Evolutionary conservation across 768 basidiomycete genomes (phyloP).

Genomic region (Astraeus odoratus): DNA sequence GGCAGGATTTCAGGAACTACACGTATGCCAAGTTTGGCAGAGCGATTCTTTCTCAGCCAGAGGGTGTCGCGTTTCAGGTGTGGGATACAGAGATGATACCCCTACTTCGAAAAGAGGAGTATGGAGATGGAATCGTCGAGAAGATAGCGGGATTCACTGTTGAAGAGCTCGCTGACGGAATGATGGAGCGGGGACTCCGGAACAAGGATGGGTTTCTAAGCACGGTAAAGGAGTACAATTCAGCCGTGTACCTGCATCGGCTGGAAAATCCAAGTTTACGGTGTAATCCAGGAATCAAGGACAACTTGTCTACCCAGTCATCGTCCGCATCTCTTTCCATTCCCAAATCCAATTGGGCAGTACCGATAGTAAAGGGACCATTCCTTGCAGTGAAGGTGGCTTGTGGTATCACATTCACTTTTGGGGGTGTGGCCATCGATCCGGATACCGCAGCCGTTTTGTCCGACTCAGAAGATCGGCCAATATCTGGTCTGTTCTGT

Average conservation of each 20-base stretch:
- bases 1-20: conserved; percentile 64
- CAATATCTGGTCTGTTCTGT: conserved; percentile 53
- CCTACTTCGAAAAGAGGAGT: conserved; percentile 56
- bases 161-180: conserved; percentile 43
- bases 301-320: conserved; percentile 50
- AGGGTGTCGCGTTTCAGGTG: conserved; percentile 57
- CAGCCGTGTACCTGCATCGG: conserved; percentile 34
- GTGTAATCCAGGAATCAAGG: conserved; percentile 65
- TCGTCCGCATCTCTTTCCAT: conserved; percentile 27
- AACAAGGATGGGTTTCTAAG: conserved; percentile 34
- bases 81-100: conserved; percentile 45
- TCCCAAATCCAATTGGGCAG: conserved; percentile 67
- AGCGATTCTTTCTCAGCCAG: conserved; percentile 52
- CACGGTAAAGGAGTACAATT: conserved; percentile 47
- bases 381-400: conserved; percentile 63
- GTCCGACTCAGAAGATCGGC: conserved; percentile 27
- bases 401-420: conserved; percentile 70
- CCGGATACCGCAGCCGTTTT: conserved; percentile 47
- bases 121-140: conserved; percentile 53
- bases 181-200: conserved; percentile 40
- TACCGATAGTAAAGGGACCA: conserved; percentile 43
- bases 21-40: conserved; percentile 66
- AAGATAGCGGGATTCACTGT: conserved; percentile 42
- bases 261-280: conserved; percentile 25
- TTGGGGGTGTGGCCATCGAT: conserved; percentile 60